A percentile compares a stretch with the other conserved stretches of the same genome.
Conservation (phyloP, 306 rosid genomes). For the Vachellia pachyceras region DNA sequence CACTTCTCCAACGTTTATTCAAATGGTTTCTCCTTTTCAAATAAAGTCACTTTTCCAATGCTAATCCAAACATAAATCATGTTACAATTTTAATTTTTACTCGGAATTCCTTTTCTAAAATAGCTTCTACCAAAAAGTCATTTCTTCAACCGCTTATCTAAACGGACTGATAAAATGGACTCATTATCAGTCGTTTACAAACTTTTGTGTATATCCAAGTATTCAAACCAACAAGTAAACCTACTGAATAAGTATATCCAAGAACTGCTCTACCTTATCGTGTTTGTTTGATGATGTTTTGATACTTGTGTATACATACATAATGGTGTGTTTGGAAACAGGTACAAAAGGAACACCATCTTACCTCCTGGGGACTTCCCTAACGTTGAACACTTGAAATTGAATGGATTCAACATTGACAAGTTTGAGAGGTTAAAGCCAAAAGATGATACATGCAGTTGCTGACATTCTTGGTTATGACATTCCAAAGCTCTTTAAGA, state of each 20-base stretch:
- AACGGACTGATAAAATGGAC: no score
- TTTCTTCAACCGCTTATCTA: no score
- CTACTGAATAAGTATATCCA: no score
- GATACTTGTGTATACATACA: background rate
- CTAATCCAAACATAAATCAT: no score
- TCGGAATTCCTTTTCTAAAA: no score
- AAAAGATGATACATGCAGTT: slow-evolving; percentile 78
- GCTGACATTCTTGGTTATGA: slow-evolving; percentile 95
- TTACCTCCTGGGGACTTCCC: slow-evolving; percentile 97
- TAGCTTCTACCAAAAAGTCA: no score
- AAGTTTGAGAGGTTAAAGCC: slow-evolving; percentile 88
- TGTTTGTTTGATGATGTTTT: background rate
- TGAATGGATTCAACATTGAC: slow-evolving; percentile 73
- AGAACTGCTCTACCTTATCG: background rate
- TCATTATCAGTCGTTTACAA: slow-evolving; percentile 72
- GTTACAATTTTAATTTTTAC: no score
- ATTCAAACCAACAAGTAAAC: no score
- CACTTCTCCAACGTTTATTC: no score
- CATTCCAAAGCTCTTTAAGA: slow-evolving; percentile 82
- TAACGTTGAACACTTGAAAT: slow-evolving; percentile 65
- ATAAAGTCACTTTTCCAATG: no score
- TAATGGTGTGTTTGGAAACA: slow-evolving; percentile 29
- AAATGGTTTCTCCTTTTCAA: no score
- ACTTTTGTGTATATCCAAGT: background rate
- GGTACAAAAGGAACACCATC: slow-evolving; percentile 88